Conservation (phyloP, 768 basidiomycete genomes). For the Calocera cornea region DNA sequence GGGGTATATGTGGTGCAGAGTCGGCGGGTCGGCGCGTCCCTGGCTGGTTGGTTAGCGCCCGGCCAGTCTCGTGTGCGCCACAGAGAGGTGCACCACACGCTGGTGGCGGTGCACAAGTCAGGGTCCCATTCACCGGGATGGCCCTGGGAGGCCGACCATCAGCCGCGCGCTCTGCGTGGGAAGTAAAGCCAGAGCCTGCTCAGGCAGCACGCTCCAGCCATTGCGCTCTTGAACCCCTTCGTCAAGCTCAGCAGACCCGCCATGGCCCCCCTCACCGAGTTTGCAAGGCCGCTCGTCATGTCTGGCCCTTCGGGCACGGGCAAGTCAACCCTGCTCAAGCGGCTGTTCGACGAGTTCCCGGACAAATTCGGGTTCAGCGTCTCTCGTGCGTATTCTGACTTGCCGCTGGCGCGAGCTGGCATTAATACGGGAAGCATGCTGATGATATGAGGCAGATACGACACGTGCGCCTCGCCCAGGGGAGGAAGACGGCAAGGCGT, state of each 20-base stretch:
- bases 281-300: constrained; percentile 59
- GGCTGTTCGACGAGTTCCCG: constrained; percentile 67
- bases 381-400: constrained; percentile 48
- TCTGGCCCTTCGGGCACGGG: constrained; percentile 90
- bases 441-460: too few relatives aligned
- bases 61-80: not conserved
- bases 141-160: not conserved
- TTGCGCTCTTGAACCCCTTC: not conserved
- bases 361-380: constrained; percentile 86
- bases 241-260: not conserved
- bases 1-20: not conserved
- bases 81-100: not conserved
- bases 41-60: constrained; percentile 1
- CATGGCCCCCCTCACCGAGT: constrained; percentile 6
- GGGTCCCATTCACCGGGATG: not conserved
- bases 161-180: not conserved
- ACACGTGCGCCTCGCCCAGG: constrained; percentile 73
- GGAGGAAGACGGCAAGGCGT: constrained; percentile 69
- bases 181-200: too few relatives aligned
- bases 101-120: not conserved
- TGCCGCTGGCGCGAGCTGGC: too few relatives aligned
- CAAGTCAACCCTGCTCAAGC: constrained; percentile 76
- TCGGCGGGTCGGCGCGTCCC: not conserved
- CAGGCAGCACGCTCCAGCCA: not conserved
- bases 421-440: too few relatives aligned